phyloP scores from a whole-genome alignment of 2,329 filamentous ascomycete species.

The Colletotrichum simmondsii region DNA sequence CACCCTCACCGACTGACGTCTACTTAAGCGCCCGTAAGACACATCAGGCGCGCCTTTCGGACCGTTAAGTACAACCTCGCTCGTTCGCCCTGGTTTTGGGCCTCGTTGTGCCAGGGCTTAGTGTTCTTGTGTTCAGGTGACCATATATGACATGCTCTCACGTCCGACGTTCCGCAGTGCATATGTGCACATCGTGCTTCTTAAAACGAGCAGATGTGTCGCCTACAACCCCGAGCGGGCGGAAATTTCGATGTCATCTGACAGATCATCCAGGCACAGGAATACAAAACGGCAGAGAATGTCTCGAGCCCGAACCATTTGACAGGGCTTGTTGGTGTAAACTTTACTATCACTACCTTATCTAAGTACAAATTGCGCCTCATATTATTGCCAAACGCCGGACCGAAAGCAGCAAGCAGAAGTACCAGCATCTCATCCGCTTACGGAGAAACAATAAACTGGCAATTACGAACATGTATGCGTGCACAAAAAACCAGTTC shows the following conservation, averaged over 20 bases:
- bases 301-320: conserved; percentile 12
- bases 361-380: background rate
- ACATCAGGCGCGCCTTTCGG: conserved; percentile 18
- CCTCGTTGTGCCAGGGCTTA: conserved; percentile 7
- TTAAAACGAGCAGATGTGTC: background rate
- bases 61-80: conserved; percentile 19
- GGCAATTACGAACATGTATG: background rate
- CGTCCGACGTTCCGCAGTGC: conserved; percentile 23
- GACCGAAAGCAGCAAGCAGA: background rate
- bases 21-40: conserved; percentile 32
- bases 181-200: conserved; percentile 8
- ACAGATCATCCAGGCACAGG: background rate
- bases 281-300: background rate
- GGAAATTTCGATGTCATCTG: background rate
- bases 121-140: background rate
- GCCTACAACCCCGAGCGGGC: background rate
- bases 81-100: conserved; percentile 29
- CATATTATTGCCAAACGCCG: background rate
- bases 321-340: background rate
- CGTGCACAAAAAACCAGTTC: too few species aligned
- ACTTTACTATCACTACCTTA: background rate
- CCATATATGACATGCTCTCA: background rate
- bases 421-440: background rate
- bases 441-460: background rate
- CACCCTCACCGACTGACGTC: conserved; percentile 26